phyloP scores from a whole-genome alignment of 371 early-diverging fungal species.

The Nematocida ironsii region DNA sequence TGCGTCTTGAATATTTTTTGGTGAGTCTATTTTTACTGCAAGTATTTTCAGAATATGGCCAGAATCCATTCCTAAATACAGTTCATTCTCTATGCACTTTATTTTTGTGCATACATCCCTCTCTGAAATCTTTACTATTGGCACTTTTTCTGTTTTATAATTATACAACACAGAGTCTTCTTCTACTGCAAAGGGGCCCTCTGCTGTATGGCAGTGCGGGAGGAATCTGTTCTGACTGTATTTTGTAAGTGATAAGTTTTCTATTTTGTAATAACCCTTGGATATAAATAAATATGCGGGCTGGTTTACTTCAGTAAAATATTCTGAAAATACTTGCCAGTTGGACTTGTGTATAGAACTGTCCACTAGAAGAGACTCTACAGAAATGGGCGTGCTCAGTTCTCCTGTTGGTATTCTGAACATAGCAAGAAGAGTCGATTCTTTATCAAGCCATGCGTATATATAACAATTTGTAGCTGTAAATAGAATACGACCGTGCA shows the following conservation, averaged over 20 bases:
- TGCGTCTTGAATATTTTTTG: neutral
- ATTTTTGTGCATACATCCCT: slow-evolving; percentile 42
- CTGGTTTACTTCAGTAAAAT: neutral
- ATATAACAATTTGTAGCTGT: slow-evolving; percentile 15
- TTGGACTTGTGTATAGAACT: no score
- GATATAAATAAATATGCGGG: slow-evolving; percentile 1
- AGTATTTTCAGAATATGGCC: slow-evolving; percentile 40
- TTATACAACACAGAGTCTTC: neutral
- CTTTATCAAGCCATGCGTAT: slow-evolving; percentile 30
- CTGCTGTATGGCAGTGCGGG: slow-evolving; percentile 8
- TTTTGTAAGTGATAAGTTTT: neutral
- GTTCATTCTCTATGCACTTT: neutral
- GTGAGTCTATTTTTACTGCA: neutral
- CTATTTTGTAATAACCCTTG: slow-evolving; percentile 3
- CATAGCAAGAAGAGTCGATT: slow-evolving; percentile 6
- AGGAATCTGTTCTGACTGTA: neutral
- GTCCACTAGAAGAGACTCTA: neutral
- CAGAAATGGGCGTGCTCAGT: neutral
- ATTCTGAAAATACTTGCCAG: neutral
- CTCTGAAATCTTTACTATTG: neutral
- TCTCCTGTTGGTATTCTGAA: neutral
- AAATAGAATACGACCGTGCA: neutral
- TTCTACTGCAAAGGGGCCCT: slow-evolving; percentile 13
- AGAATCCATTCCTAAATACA: slow-evolving; percentile 21
- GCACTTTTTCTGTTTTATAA: neutral